phyloP scores from a whole-genome alignment of 2,329 filamentous ascomycete genomes.

The Nemania diffusa region DNA sequence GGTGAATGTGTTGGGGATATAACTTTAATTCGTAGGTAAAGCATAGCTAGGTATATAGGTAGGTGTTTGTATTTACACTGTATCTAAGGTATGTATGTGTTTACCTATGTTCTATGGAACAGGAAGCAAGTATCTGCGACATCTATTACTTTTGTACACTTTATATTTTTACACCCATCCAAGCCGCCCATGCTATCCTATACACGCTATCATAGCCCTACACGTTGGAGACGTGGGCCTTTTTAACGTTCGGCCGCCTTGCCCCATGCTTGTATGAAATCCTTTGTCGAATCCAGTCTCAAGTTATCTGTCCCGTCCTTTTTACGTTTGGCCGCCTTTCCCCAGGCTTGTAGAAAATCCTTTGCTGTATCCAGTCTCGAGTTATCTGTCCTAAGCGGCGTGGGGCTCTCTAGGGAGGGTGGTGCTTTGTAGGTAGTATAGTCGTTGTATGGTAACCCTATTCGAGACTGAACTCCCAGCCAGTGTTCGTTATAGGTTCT shows the following conservation, averaged over 20 bases:
- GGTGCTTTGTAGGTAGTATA: not conserved
- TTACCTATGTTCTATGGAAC: not conserved
- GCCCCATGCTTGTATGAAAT: not conserved
- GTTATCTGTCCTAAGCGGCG: not conserved
- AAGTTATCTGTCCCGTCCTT: conserved; percentile 4
- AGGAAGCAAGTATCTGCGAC: not conserved
- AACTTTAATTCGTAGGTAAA: not conserved
- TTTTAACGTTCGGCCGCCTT: not conserved
- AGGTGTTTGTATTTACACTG: conserved; percentile 9
- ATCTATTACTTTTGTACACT: conserved; percentile 7
- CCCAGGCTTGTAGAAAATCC: not conserved
- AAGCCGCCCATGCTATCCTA: not conserved
- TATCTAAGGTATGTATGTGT: not conserved
- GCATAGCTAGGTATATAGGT: not conserved
- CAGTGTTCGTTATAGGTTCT: not conserved
- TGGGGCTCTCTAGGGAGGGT: not conserved
- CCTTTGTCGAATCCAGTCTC: not conserved
- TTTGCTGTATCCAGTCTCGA: not conserved
- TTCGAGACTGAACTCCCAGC: not conserved
- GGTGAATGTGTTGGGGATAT: not conserved
- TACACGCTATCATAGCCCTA: conserved; percentile 7
- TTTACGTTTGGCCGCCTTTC: not conserved
- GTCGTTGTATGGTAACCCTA: not conserved
- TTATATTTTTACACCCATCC: not conserved
- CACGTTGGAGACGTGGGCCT: not conserved